phyloP scores from a whole-genome alignment of 2,329 filamentous ascomycete genomes.

The Rhexocercosporidium sp. region DNA sequence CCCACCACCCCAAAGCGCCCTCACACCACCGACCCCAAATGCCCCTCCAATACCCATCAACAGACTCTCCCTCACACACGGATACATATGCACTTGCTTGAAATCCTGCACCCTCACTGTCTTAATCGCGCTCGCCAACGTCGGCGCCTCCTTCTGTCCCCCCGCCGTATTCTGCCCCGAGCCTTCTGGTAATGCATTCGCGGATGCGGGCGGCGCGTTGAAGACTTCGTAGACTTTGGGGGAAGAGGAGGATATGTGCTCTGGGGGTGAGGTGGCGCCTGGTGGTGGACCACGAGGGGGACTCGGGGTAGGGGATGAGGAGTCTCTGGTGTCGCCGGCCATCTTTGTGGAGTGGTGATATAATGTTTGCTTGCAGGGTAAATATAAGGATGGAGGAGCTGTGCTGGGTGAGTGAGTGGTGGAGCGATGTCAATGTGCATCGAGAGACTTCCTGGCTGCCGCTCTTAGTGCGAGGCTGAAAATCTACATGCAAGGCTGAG shows the following conservation, averaged over 20 bases:
- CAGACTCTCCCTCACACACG: constrained; percentile 83
- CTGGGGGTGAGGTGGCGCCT: constrained; percentile 43
- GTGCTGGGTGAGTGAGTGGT: not conserved
- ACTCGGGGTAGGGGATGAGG: constrained; percentile 31
- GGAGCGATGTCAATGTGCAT: constrained; percentile 21
- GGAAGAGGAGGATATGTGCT: constrained; percentile 41
- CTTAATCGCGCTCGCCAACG: constrained; percentile 66
- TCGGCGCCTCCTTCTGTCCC: constrained; percentile 42
- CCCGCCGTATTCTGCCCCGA: constrained; percentile 44
- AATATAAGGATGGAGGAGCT: too few relatives aligned
- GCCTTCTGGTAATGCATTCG: constrained; percentile 42
- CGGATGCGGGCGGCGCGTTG: constrained; percentile 36
- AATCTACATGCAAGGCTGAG: constrained; percentile 10
- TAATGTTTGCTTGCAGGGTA: not conserved
- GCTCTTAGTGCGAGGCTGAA: not conserved
- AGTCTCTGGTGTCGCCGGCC: constrained; percentile 45
- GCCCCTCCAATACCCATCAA: constrained; percentile 83
- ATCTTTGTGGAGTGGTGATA: constrained; percentile 32
- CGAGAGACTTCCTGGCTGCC: constrained; percentile 13
- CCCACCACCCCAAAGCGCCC: constrained; percentile 77
- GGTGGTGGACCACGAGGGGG: constrained; percentile 39
- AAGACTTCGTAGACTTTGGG: constrained; percentile 49
- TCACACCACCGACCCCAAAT: constrained; percentile 74
- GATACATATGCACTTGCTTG: constrained; percentile 73
- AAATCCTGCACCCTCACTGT: constrained; percentile 74